Base-by-base conservation (phyloP, 2,329 filamentous ascomycete species). In the Claviceps cyperi region DNA sequence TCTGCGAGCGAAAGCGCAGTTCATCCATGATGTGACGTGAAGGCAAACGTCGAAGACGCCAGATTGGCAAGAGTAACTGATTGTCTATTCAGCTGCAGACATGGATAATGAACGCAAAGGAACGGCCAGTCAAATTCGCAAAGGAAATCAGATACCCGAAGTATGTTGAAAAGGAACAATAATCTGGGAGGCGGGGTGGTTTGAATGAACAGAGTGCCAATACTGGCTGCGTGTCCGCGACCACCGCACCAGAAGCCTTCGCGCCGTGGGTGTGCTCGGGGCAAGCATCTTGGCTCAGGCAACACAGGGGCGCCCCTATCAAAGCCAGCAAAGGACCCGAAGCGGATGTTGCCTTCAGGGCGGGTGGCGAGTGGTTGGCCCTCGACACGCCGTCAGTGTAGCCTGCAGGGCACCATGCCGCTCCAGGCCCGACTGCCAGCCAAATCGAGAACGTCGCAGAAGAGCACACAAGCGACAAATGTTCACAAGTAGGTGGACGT, bases 1-100 rank as follows among this genome's bases (percentile, higher is more conserved):
- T 81, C 67, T 89, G 83, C 62, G 78, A 77, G 59, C 83, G 81
- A 69, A 85, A 90, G 65, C 83, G 83, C 67, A 86, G 73, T 69
- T 89, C 84, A 69, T 91, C 86, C 77, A 87, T 85, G 59, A 39
- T 54, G 58, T 55, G 54, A 55, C 58, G 48, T 47, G 38, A 49
- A 47, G 66, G 66, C 64, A 66, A 66, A 62, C 61, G 60, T 68
- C 54, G 59, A 63, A 62, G 61, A 66, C 57, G 64, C 64, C 63
- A 58, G 61, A 66, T 66, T 67, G 63, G 62, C 63, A 60, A 57
- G 59, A 57, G 50, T 56, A 51, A 55, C 51, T 58, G 53, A 55
- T 53, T 59, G 19, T 47, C 57, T 63, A 65, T 57, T 58, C 55
- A 55, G 55, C 64, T 66, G 59, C 57, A 62, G 56, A 61, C 65